A percentile compares a stretch with the other conserved stretches of the same genome.
Conservation (phyloP, 371 early-diverging fungal species). For the Mucor indicus region DNA sequence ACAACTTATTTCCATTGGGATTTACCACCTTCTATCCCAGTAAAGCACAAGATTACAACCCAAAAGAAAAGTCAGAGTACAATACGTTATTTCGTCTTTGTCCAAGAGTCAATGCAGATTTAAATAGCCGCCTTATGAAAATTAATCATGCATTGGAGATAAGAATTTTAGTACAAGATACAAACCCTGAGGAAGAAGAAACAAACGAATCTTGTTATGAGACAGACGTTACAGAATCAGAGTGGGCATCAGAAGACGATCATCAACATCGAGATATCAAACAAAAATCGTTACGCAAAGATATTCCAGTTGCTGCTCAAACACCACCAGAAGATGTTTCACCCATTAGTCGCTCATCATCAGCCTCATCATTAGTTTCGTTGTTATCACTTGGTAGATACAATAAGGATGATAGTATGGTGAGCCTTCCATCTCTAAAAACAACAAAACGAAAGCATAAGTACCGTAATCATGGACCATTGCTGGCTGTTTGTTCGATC, state of each 20-base stretch:
- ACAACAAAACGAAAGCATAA: too few relatives aligned
- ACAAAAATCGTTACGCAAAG: slow-evolving; percentile 4
- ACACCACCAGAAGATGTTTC: slow-evolving; percentile 20
- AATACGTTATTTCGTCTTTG: slow-evolving; percentile 28
- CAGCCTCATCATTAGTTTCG: slow-evolving; percentile 44
- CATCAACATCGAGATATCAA: too few relatives aligned
- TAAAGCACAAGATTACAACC: slow-evolving; percentile 17
- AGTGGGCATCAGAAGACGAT: slow-evolving; percentile 25
- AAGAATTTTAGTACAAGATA: slow-evolving; percentile 25
- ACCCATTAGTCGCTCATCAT: slow-evolving; percentile 36
- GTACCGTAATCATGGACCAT: slow-evolving; percentile 6
- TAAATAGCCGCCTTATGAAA: slow-evolving; percentile 24
- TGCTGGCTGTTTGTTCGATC: slow-evolving; percentile 28
- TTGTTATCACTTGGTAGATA: slow-evolving; percentile 39
- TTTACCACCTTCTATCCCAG: slow-evolving; percentile 26
- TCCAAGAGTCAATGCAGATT: slow-evolving; percentile 27
- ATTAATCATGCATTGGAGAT: slow-evolving; percentile 23
- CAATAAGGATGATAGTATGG: slow-evolving; percentile 6
- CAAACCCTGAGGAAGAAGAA: slow-evolving; percentile 11
- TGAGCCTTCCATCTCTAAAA: slow-evolving; percentile 14
- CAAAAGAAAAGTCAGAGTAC: slow-evolving; percentile 20
- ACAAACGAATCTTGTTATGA: slow-evolving; percentile 20
- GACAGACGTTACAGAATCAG: slow-evolving; percentile 18
- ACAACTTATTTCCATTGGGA: slow-evolving; percentile 25
- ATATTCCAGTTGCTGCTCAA: slow-evolving; percentile 8